Evolutionary conservation across 1,284 basidiomycete species (phyloP), one percentile per base, ranked within the genome.

Genomic region (Mrakiaceae sp.): DNA sequence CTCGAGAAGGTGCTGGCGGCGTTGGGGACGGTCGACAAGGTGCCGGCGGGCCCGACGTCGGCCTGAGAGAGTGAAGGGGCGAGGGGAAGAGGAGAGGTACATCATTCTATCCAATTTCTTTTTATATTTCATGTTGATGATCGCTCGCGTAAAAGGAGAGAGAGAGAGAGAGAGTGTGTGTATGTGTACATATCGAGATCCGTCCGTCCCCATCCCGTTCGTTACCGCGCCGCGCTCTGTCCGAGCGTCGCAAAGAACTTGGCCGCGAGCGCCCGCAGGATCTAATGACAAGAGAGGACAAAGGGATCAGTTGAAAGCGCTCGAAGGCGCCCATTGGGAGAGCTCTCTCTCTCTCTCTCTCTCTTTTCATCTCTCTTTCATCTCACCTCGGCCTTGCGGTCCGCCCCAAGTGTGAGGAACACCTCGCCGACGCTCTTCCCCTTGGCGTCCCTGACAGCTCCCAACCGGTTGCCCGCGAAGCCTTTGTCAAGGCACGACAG

Each of bases 391-490:
- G 93, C 90, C 73, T 90, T 93, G 80, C 95, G 88, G 61, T 79
- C 79, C 2, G 84, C 82, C 14, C 84, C 86, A 11, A 97, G 80
- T 43, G 87, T 81, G 58, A 81, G 78, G 75, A 98, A 98, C n/a
- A 98, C 95, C 16, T 87, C 81, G 9, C 88, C 90, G 39, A 96
- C 91, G 68, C 86, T 87, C 80, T 90, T 91, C n/a, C 80, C 92
- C 78, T 95, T 95, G 2, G 92, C 92, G 71, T 96, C 92, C 62
- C 92, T 81, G 62, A 96, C 81, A 2, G 90, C 89, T 57, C 92
- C 92, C 49, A 95, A 77, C 14, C 87, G 80, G 71, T 91, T 92
- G 0, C 92, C 92, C 0, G 88, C 88, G 70, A 87, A 83, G 1
- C 84, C 88, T 68, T 85, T 72, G 46, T 56, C 10, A 52, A 27